These are phyloP conservation scores for Noccaea bulbosa DNA, from an alignment of 345 rosid genomes.

Conservation along the genomic window DNA sequence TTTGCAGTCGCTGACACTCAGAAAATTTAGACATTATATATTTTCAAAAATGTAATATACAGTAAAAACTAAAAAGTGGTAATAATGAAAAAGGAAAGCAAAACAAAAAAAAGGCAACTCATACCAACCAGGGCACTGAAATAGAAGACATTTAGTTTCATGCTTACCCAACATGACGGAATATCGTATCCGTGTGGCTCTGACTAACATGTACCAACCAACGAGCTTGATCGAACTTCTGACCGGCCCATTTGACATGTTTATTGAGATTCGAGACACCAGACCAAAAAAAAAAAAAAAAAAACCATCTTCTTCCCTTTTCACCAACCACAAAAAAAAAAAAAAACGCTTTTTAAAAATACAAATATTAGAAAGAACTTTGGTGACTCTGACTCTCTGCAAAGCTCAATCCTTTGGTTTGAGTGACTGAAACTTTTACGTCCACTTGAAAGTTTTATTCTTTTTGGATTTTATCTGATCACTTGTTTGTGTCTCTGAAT, in stretches of 20 bases:
- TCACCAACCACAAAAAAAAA: slow-evolving; percentile 32
- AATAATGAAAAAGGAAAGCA: too few relatives aligned
- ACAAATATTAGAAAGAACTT: not conserved
- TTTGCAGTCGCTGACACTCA: too few relatives aligned
- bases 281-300: not conserved
- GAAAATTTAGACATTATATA: too few relatives aligned
- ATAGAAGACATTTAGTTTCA: too few relatives aligned
- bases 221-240: not conserved
- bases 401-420: slow-evolving; percentile 29
- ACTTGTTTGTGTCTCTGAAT: slow-evolving; percentile 43
- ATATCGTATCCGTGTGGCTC: too few relatives aligned
- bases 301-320: not conserved
- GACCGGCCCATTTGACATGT: slow-evolving; percentile 19
- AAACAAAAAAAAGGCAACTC: too few relatives aligned
- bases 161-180: too few relatives aligned
- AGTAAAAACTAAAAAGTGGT: too few relatives aligned
- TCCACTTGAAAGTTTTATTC: slow-evolving; percentile 33
- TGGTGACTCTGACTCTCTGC: slow-evolving; percentile 19
- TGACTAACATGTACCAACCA: too few relatives aligned
- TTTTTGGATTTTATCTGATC: slow-evolving; percentile 34
- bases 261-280: not conserved
- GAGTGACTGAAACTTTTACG: slow-evolving; percentile 30
- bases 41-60: too few relatives aligned
- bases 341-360: not conserved
- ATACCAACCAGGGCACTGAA: too few relatives aligned